These are phyloP conservation scores for Xanthoconium separans DNA, from an alignment of 1,284 basidiomycete genomes.

Conservation along the genomic window DNA sequence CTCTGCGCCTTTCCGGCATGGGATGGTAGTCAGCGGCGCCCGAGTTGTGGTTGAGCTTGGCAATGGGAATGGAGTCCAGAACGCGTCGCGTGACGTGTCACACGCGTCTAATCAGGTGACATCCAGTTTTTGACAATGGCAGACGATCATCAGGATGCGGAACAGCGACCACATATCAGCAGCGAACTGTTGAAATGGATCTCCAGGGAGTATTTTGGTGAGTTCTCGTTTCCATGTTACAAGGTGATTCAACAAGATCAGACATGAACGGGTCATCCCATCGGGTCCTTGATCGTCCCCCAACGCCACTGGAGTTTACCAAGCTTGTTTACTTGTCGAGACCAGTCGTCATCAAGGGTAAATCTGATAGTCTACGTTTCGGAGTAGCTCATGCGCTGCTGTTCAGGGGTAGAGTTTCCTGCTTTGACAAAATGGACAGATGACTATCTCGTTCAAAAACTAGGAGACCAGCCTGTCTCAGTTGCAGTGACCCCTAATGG, in stretches of 20 bases:
- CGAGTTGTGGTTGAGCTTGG: not conserved
- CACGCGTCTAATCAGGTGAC: slow-evolving; percentile 8
- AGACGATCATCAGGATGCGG: slow-evolving; percentile 5
- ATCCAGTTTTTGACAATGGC: slow-evolving; percentile 8
- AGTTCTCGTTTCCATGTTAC: not conserved
- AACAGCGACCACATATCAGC: slow-evolving; percentile 14
- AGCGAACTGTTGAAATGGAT: slow-evolving; percentile 41
- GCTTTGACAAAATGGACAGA: slow-evolving; percentile 57
- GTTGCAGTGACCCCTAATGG: slow-evolving; percentile 86
- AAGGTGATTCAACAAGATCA: slow-evolving; percentile 26
- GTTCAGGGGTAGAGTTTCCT: slow-evolving; percentile 41
- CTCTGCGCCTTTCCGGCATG: slow-evolving; percentile 29
- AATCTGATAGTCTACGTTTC: not conserved
- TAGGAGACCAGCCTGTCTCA: slow-evolving; percentile 58
- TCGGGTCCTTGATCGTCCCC: slow-evolving; percentile 55
- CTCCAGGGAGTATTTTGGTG: slow-evolving; percentile 56
- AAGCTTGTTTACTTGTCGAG: slow-evolving; percentile 71
- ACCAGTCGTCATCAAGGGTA: slow-evolving; percentile 77
- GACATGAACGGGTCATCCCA: slow-evolving; percentile 66
- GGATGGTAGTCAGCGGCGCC: not conserved
- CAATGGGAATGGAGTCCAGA: not conserved
- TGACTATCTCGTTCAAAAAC: slow-evolving; percentile 54
- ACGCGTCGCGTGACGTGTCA: slow-evolving; percentile 32
- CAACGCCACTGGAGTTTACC: slow-evolving; percentile 72
- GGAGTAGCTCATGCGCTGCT: slow-evolving; percentile 1